Evolutionary conservation across 2,329 filamentous ascomycete species (phyloP).

Genomic region (Arthrobotrys conoides): DNA sequence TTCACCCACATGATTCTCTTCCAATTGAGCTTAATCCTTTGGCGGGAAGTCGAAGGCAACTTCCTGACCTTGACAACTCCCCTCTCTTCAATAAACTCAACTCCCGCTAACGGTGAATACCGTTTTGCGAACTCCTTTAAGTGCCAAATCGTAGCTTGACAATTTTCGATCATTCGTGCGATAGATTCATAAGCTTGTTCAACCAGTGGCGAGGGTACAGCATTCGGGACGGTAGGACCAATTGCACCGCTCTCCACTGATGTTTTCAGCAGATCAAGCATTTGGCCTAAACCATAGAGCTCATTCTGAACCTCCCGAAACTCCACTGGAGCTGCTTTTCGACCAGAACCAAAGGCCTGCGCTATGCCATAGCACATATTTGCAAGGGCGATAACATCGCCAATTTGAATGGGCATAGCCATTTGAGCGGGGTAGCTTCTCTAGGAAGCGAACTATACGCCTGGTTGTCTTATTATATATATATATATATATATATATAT

Average conservation of each 20-base stretch:
- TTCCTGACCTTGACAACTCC: conserved; percentile 44
- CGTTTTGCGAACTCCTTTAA: conserved; percentile 54
- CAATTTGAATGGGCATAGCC: conserved; percentile 64
- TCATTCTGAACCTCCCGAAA: conserved; percentile 65
- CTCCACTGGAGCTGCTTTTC: conserved; percentile 65
- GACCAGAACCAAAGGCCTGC: conserved; percentile 65
- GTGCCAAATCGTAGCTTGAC: conserved; percentile 46
- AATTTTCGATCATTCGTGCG: conserved; percentile 49
- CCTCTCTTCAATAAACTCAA: conserved; percentile 50
- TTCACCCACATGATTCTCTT: conserved; percentile 55
- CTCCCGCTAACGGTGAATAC: conserved; percentile 50
- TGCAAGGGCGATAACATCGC: conserved; percentile 65
- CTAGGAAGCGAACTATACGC: neutral
- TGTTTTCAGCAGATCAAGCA: conserved; percentile 62
- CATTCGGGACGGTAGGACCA: conserved; percentile 13
- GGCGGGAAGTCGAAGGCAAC: conserved; percentile 40
- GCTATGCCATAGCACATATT: conserved; percentile 64
- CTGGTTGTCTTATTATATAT: conserved; percentile 6
- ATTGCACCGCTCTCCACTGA: conserved; percentile 47
- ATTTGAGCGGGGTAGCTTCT: conserved; percentile 53
- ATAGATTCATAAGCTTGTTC: conserved; percentile 48
- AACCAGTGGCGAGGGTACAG: conserved; percentile 22
- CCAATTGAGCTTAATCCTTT: conserved; percentile 55
- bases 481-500: no score
- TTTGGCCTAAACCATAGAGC: conserved; percentile 64